Evolutionary conservation across 2,329 filamentous ascomycete genomes (phyloP), one percentile per base, ranked within the genome.

Genomic region (Fusarium vanettenii): DNA sequence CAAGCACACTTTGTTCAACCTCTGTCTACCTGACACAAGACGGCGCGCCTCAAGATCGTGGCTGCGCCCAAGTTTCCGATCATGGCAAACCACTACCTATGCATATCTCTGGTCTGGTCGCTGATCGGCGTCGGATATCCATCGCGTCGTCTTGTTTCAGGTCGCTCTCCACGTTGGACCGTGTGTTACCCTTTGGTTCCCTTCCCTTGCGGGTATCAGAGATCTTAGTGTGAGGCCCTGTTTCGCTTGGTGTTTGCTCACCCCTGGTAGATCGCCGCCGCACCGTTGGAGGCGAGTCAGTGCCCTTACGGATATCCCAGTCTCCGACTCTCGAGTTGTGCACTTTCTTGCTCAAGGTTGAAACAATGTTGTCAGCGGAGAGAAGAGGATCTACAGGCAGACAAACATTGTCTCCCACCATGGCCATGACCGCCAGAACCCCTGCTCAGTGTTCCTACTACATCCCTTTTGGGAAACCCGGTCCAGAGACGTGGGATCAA

Each of bases 141-240:
- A 75, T 69, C 62, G 68, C 67, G 66, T 76, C 67, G 61, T 70
- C 64, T 72, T 66, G 76, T 78, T 78, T 78, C 76, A 78, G 76
- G 76, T 77, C 63, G 64, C 62, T 75, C 67, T 78, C 70, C 71
- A 61, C 64, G 65, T 75, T 74, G 70, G 66, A 68, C 68, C 68
- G 68, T 78, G 72, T 77, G 73, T 65, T 67, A 72, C 66, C 56
- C 52, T 55, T 62, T 61, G 61, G 48, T 52, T 66, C 60, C 61
- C 48, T 52, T 39, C 39, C 33, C 33, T 27, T 63, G 60, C 72
- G 56, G 52, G 61, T 64, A 43, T 72, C 62, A 70, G 59, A 74
- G 69, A 75, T 74, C 62, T 72, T 70, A 74, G 69, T 69, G 69
- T 50, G 48, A 66, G 61, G 37, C 29, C 35, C 48, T 72, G 65